Conservation (phyloP, 768 basidiomycete species). For the Hericium coralloides region DNA sequence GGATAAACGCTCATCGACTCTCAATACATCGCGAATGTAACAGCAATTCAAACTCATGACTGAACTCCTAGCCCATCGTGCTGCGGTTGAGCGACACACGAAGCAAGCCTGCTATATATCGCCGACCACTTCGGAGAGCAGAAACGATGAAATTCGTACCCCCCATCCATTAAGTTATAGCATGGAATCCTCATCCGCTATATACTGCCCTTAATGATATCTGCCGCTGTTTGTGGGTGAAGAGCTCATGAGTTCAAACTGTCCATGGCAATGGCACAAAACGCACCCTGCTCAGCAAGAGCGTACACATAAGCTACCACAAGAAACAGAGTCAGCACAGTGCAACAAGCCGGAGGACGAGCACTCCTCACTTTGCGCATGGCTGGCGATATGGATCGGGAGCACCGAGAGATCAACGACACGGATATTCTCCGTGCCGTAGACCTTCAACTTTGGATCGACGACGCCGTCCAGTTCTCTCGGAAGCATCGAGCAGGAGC, state of each 20-base stretch:
- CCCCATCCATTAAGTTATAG: too few species aligned
- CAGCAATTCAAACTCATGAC: too few species aligned
- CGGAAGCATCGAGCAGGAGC: constrained; percentile 33
- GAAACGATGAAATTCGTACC: too few species aligned
- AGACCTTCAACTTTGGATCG: constrained; percentile 24
- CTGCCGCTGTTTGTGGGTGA: constrained; percentile 12
- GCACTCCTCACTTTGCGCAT: constrained; percentile 20
- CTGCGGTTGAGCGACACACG: too few species aligned
- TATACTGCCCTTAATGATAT: constrained; percentile 20
- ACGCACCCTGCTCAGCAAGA: constrained; percentile 22
- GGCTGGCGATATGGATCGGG: constrained; percentile 31
- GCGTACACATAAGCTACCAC: constrained; percentile 17
- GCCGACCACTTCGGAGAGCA: too few species aligned
- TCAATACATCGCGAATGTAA: too few species aligned
- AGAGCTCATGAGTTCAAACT: background rate
- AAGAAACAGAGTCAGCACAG: background rate
- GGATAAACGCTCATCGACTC: too few species aligned
- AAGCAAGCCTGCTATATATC: too few species aligned
- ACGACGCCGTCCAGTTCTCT: constrained; percentile 30
- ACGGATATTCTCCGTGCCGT: constrained; percentile 36
- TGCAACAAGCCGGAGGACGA: background rate
- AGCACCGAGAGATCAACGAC: constrained; percentile 37
- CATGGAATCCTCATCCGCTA: background rate
- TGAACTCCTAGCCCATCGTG: too few species aligned
- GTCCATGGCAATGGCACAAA: background rate